These are phyloP conservation scores for Anthoceros angustus DNA, from an alignment of 225 moss, liverwort and hornwort species.

Conservation along the genomic window DNA sequence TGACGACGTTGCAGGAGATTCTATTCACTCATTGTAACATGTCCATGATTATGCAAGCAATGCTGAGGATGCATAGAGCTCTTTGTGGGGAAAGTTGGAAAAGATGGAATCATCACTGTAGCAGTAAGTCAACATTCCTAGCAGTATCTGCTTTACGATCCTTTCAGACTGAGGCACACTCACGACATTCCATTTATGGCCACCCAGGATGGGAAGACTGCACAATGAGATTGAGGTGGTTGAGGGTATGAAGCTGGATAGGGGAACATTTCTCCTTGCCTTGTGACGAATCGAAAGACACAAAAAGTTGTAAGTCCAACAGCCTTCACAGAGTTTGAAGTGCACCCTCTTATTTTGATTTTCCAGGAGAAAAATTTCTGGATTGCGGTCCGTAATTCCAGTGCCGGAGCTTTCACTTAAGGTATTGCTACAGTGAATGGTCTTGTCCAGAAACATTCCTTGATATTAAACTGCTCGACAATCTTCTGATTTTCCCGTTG, in stretches of 20 bases:
- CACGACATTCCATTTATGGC: background rate
- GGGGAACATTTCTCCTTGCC: constrained; percentile 91
- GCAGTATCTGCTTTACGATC: background rate
- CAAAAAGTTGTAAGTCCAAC: constrained; percentile 64
- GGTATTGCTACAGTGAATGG: constrained; percentile 42
- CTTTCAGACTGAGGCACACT: background rate
- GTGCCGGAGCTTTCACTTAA: constrained; percentile 39
- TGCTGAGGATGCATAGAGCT: background rate
- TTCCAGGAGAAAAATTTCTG: constrained; percentile 76
- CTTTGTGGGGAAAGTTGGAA: constrained; percentile 48
- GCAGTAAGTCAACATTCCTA: constrained; percentile 32
- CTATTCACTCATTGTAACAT: constrained; percentile 14
- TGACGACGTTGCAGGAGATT: constrained; percentile 88
- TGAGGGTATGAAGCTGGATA: constrained; percentile 96
- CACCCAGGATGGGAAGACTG: constrained; percentile 76
- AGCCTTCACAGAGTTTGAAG: background rate
- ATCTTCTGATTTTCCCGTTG: background rate
- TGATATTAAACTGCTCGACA: background rate
- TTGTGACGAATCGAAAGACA: constrained; percentile 85
- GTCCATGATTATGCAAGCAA: background rate
- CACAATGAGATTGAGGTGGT: constrained; percentile 94
- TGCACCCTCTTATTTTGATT: constrained; percentile 47
- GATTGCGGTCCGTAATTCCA: constrained; percentile 60
- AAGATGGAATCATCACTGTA: constrained; percentile 95
- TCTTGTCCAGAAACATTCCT: background rate